Base-by-base conservation (phyloP, 1,139 yeast species). In the Waltiozyma solani region DNA sequence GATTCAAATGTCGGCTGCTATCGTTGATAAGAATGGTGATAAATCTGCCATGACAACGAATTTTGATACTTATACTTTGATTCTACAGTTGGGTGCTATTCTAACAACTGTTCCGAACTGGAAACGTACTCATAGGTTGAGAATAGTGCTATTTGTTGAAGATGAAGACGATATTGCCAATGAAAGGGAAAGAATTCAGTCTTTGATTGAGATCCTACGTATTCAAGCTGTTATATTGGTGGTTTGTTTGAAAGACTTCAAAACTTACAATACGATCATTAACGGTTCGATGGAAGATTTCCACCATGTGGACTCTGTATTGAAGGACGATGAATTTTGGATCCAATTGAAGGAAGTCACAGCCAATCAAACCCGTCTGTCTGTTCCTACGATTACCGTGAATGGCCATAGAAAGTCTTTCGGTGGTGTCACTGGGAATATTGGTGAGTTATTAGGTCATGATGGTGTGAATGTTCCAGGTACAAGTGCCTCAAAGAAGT, bases 81-180 rank as follows among this genome's bases (percentile, higher is more conserved):
- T 91, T 49, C 64, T 91, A 42, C 98, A 91, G 53, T 65, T 91
- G 45, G 98, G 97, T 3, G 94, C 96, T 2, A 89, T 91, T 46
- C 63, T 91, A 44, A 76, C 84, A 10, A 87, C 97, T 0, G 98
- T 91, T 5, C 94, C 95, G 1, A 84, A 80, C 37, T 91, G 98
- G 98, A 79, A 83, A 47, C 67, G 69, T 35, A 76, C 81, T 1
- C 93, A 85, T 52, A 63, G 59, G 12, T 57, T 91, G 31, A 67
- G 98, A 40, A 86, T 91, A 8, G 77, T 89, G 42, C 95, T 84
- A 0, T 89, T 91, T 67, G 97, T 91, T 17, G 98, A 91, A 60
- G 68, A 69, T 40, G 66, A 62, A 35, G 66, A 64, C 2, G 96
- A 89, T 48, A 74, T 86, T 19, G 71, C 63, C 3, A 87, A 82